Percentiles rank a stretch among this genome's conserved stretches.
phyloP scores from a whole-genome alignment of 805 yeast species.

The Metschnikowia lochheadii region DNA sequence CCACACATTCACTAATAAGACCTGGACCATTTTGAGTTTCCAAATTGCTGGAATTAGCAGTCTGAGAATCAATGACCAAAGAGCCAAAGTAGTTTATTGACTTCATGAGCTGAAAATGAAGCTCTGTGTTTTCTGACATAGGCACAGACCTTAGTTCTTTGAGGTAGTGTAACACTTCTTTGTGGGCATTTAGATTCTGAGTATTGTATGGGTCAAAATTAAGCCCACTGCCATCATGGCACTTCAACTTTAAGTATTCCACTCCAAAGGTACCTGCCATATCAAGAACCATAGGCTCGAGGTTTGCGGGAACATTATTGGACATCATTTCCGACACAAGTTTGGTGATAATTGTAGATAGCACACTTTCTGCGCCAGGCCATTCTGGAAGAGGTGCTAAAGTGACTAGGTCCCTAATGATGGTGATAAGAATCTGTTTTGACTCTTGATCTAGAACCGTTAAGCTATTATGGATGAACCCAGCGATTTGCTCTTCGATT shows the following conservation, averaged over 20 bases:
- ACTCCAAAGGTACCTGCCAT: slow-evolving; percentile 7
- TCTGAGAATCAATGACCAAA: neutral
- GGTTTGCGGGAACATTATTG: neutral
- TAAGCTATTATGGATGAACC: slow-evolving; percentile 8
- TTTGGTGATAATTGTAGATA: neutral
- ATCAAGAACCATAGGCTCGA: slow-evolving; percentile 12
- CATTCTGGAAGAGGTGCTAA: slow-evolving; percentile 56
- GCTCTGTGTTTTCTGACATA: neutral
- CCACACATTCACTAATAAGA: slow-evolving; percentile 3
- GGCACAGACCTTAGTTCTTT: slow-evolving; percentile 1
- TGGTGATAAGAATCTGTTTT: slow-evolving; percentile 11
- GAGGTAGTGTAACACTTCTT: slow-evolving; percentile 3
- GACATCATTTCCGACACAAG: slow-evolving; percentile 1
- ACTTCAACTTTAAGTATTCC: slow-evolving; percentile 3
- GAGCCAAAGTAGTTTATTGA: neutral
- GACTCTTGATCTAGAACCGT: slow-evolving; percentile 4
- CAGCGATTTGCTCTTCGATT: slow-evolving; percentile 5
- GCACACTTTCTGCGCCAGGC: slow-evolving; percentile 47
- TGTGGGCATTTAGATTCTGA: neutral
- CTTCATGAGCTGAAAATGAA: slow-evolving; percentile 10
- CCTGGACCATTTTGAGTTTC: neutral
- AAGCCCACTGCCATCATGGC: neutral
- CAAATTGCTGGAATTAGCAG: neutral
- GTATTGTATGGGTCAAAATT: neutral
- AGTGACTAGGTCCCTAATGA: slow-evolving; percentile 52